phyloP scores from a whole-genome alignment of 176 grass and related monocot species.

The Alloteropsis semialata region DNA sequence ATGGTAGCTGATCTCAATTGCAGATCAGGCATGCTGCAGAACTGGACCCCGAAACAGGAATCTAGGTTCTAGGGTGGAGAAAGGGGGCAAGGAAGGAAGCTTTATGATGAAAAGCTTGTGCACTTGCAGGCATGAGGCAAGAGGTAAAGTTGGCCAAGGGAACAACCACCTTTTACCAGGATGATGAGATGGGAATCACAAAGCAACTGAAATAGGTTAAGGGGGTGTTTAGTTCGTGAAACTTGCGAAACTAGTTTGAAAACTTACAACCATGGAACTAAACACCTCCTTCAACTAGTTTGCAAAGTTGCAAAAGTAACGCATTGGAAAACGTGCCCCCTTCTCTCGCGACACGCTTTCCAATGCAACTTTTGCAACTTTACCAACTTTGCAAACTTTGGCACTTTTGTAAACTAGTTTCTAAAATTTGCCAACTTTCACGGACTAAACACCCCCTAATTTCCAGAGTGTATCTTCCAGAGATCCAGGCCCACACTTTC shows the following conservation, averaged over 20 bases:
- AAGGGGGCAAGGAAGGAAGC: not conserved
- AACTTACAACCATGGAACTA: too few relatives aligned
- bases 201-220: not conserved
- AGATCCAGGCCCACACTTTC: not conserved
- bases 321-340: too few relatives aligned
- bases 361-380: too few relatives aligned
- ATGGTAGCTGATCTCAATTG: not conserved
- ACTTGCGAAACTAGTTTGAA: too few relatives aligned
- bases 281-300: too few relatives aligned
- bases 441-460: too few relatives aligned
- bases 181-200: not conserved
- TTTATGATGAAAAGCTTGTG: not conserved
- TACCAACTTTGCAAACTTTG: too few relatives aligned
- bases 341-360: too few relatives aligned
- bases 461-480: constrained; percentile 8
- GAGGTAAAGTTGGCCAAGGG: not conserved
- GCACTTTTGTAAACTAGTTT: too few relatives aligned
- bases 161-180: not conserved
- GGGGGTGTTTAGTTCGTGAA: too few relatives aligned
- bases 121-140: constrained; percentile 4
- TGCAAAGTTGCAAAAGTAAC: too few relatives aligned
- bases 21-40: constrained; percentile 13
- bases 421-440: too few relatives aligned
- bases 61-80: not conserved
- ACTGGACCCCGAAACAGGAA: not conserved